Conservation (phyloP, 1,139 yeast genomes). For the Suhomyces ambrosiae region DNA sequence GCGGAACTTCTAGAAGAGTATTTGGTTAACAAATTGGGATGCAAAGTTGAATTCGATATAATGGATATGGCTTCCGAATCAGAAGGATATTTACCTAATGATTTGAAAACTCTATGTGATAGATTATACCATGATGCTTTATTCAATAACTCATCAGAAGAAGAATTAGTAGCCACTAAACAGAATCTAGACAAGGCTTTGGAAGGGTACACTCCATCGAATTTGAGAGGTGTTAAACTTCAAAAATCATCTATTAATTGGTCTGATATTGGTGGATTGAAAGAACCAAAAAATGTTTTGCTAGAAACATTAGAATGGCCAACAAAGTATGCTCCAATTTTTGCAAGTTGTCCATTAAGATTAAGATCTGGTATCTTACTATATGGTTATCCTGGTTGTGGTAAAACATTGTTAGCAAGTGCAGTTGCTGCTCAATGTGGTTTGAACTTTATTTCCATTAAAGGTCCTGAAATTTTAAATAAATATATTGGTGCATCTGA, state of each 20-base stretch:
- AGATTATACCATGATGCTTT: slow-evolving; percentile 70
- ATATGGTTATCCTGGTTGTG: slow-evolving; percentile 98
- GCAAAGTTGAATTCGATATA: slow-evolving; percentile 49
- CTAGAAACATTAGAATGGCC: slow-evolving; percentile 97
- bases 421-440: slow-evolving; percentile 97
- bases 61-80: slow-evolving; percentile 77
- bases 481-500: slow-evolving; percentile 98
- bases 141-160: slow-evolving; percentile 29
- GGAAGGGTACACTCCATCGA: slow-evolving; percentile 73
- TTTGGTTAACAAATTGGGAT: slow-evolving; percentile 33
- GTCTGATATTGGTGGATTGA: slow-evolving; percentile 88
- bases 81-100: slow-evolving; percentile 89
- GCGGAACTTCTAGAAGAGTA: slow-evolving; percentile 52
- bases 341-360: slow-evolving; percentile 82
- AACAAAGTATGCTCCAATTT: slow-evolving; percentile 91
- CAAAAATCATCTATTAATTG: slow-evolving; percentile 78
- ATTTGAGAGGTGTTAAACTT: slow-evolving; percentile 82
- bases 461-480: slow-evolving; percentile 95
- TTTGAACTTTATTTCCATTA: slow-evolving; percentile 85
- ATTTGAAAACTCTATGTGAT: slow-evolving; percentile 70
- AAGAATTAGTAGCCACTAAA: slow-evolving; percentile 22
- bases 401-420: slow-evolving; percentile 88
- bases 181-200: slow-evolving; percentile 58
- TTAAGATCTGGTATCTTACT: slow-evolving; percentile 85
- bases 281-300: slow-evolving; percentile 71